These are phyloP conservation scores for Psophocarpus tetragonolobus DNA, from an alignment of 306 rosid genomes.

Conservation along the genomic window DNA sequence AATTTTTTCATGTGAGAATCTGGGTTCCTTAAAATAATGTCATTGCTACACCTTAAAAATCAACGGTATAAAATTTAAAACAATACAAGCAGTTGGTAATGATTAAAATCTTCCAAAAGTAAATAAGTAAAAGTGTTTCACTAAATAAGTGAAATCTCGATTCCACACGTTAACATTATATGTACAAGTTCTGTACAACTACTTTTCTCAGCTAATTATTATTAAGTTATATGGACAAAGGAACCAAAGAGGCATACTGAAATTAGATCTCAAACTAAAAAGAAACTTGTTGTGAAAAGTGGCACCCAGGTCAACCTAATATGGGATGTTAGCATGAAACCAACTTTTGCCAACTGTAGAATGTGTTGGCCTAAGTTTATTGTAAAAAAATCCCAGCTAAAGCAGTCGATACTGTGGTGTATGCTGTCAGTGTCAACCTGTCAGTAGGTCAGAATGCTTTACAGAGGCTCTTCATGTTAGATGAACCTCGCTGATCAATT, in stretches of 20 bases:
- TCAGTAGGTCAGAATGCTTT: constrained; percentile 67
- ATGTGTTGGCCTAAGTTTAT: constrained; percentile 20
- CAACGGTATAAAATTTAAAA: neutral
- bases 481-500: constrained; percentile 40
- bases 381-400: constrained; percentile 46
- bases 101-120: neutral
- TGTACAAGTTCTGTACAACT: constrained; percentile 64
- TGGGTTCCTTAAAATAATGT: neutral
- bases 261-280: constrained; percentile 28
- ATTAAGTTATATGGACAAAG: constrained; percentile 15
- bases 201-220: constrained; percentile 34
- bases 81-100: neutral
- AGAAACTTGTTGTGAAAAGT: neutral
- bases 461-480: constrained; percentile 77
- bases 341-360: constrained; percentile 38
- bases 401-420: constrained; percentile 36
- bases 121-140: neutral
- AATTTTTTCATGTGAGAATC: neutral
- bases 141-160: neutral
- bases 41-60: neutral
- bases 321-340: constrained; percentile 36
- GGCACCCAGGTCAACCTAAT: constrained; percentile 36
- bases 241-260: neutral
- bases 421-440: constrained; percentile 30
- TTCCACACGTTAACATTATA: constrained; percentile 35